A percentile compares a stretch with the other conserved stretches of the same genome.
phyloP scores from a whole-genome alignment of 148 eudicot species.

The Rhododendron ovatum region DNA sequence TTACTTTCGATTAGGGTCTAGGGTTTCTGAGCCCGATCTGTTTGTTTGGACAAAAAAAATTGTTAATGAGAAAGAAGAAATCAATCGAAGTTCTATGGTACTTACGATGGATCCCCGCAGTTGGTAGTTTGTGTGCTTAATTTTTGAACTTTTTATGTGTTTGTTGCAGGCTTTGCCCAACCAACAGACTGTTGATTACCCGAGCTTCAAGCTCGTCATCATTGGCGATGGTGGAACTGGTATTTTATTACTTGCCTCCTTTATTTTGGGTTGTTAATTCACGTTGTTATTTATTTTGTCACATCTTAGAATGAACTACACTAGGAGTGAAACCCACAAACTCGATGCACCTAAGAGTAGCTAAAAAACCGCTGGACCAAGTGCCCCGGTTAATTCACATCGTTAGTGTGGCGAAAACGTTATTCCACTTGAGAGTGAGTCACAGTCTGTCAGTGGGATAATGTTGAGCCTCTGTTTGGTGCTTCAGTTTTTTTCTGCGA shows the following conservation, averaged over 20 bases:
- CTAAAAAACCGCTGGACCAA: not conserved
- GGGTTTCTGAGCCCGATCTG: slow-evolving; percentile 7
- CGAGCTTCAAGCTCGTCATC: slow-evolving; percentile 33
- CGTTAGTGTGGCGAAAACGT: not conserved
- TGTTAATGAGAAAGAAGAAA: not conserved
- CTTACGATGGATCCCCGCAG: not conserved
- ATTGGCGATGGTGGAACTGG: slow-evolving; percentile 38
- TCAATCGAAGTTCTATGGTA: not conserved
- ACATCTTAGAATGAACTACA: not conserved
- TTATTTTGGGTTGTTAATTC: not conserved
- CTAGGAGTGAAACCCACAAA: not conserved
- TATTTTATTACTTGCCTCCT: not conserved
- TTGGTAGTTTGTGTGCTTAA: not conserved
- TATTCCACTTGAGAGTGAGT: not conserved
- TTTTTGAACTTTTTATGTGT: not conserved
- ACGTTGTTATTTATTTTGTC: not conserved
- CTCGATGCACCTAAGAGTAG: not conserved
- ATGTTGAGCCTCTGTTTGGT: not conserved
- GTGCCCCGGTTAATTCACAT: not conserved
- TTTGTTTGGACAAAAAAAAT: not conserved
- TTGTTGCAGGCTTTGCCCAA: slow-evolving; percentile 30
- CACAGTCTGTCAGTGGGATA: not conserved
- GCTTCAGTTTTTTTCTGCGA: not conserved
- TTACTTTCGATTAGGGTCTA: not conserved
- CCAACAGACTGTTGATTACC: slow-evolving; percentile 32